Base-by-base conservation (phyloP, 1,284 basidiomycete genomes). In the Microbotryum violaceum region DNA sequence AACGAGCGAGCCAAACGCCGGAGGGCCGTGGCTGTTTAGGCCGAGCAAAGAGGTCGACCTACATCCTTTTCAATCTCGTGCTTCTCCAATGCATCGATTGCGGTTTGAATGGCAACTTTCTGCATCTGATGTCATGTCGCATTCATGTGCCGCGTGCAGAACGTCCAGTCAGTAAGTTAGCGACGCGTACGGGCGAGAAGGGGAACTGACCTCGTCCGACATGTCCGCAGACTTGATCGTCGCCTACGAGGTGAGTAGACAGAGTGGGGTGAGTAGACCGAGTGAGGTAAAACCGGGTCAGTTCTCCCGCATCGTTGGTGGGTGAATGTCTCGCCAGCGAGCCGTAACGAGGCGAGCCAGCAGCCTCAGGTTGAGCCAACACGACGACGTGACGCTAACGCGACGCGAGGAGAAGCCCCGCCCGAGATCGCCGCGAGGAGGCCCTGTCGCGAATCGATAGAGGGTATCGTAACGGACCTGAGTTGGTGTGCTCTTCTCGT, bases 221-320 rank as follows among this genome's bases (percentile, higher is more conserved):
- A 97, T 97, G 78, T 97, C 93, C 63, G 94, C 91, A 74, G 89
- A 92, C 80, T 97, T 97, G 75, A 97, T 91, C 77, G 91, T 86
- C 50, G 91, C 89, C 75, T 89, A 46, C n/a, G 6, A 23, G 42
- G 0, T 3, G 49, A 20, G 21, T 16, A 29, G 20, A 33, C 10
- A 23, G 23, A 23, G 29, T 18, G 18, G 2, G n/a, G 5, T 29
- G 49, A 20, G 21, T 16, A 29, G 20, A 33, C 10, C 10, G 23
- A 23, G 29, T 18, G 18, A 8, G n/a, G 5, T 29, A 53, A 10
- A 5, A 25, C 14, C n/a, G 20, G 12, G 25, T 27, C 25, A 25
- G 51, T 3, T 42, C 16, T 6, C 18, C 14, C 14, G 12, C 37
- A 18, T 42, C 12, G 37, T 42, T 42, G 37, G 37, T 18, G 37